Conservation (phyloP, 1,139 yeast species). For the Pneumocystis canis region DNA sequence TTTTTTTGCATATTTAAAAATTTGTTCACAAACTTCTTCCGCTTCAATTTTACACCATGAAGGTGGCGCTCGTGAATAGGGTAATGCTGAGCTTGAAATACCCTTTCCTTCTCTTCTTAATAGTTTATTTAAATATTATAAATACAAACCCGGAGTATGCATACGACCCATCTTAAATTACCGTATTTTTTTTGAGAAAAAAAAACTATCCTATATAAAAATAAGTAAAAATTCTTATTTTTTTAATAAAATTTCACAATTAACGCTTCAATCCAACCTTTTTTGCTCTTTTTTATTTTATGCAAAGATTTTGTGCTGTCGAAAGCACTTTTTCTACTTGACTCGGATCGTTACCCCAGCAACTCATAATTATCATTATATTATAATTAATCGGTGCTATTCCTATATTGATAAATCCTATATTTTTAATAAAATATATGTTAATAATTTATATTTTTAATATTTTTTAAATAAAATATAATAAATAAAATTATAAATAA, state of each 20-base stretch:
- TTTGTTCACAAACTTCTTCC: slow-evolving; percentile 93
- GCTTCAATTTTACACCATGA: slow-evolving; percentile 98
- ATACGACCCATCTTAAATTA: slow-evolving; percentile 1
- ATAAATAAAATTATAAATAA: background rate
- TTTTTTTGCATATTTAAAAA: slow-evolving; percentile 98
- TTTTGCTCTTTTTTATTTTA: background rate
- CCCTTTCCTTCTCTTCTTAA: slow-evolving; percentile 68
- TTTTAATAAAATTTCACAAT: background rate
- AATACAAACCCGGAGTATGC: background rate
- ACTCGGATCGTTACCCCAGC: too few species aligned
- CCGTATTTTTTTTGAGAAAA: background rate
- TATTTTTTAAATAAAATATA: background rate
- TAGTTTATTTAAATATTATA: background rate
- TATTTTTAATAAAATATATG: too few species aligned
- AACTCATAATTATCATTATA: too few species aligned
- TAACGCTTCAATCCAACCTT: background rate
- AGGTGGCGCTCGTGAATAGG: slow-evolving; percentile 98
- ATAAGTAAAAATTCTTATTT: background rate
- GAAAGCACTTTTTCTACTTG: background rate
- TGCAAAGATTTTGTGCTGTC: background rate
- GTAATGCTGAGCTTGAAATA: slow-evolving; percentile 96
- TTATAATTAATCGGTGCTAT: too few species aligned
- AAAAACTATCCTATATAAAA: background rate
- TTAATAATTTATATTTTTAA: too few species aligned
- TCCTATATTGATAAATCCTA: too few species aligned